Evolutionary conservation across 805 yeast genomes (phyloP), one percentile per base, ranked within the genome.

Genomic region (Metschnikowia continentalis): DNA sequence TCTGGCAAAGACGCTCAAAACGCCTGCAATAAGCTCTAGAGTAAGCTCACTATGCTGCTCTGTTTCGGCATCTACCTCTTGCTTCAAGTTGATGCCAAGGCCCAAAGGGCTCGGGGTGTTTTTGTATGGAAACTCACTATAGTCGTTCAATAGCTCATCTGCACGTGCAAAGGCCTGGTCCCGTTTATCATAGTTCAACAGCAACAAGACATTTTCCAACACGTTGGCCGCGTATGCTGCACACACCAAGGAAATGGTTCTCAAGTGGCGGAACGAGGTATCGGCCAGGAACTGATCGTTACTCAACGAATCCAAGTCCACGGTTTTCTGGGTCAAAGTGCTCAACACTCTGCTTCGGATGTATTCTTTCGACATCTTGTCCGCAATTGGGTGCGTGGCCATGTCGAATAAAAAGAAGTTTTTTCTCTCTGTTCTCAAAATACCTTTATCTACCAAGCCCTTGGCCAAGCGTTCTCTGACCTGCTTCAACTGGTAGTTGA

Each of bases 331-430:
- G 6, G 89, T 82, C 59, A 94, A 75, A 46, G 90, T 65, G 42
- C 79, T 77, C 54, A 90, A 72, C 26, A 90, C 81, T 61, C 97
- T 80, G 52, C 82, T 77, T 50, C 84, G 83, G 50, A 94, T 79
- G 49, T 84, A 83, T 58, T 89, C 96, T 70, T 94, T 94, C 46
- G 96, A 84, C 56, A 82, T 74, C 41, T 86, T 79, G 68, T 94
- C 99, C 32, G 91, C 86, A 13, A 94, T 81, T 6, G 99, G 99
- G 69, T 95, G 99, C 7, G 99, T 94, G 32, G 99, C 96, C 97
- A 94, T 94, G 69, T 94, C 99, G 61, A 94, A 94, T 48, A 94
- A 74, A 62, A 94, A 82, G 66, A 94, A 94, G 72, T 90, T 94
- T 67, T 91, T 90, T 68, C 96, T 83, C 70, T 94, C 99, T 6